Conservation (phyloP, 2,329 filamentous ascomycete species). For the Colletotrichum tabaci region DNA sequence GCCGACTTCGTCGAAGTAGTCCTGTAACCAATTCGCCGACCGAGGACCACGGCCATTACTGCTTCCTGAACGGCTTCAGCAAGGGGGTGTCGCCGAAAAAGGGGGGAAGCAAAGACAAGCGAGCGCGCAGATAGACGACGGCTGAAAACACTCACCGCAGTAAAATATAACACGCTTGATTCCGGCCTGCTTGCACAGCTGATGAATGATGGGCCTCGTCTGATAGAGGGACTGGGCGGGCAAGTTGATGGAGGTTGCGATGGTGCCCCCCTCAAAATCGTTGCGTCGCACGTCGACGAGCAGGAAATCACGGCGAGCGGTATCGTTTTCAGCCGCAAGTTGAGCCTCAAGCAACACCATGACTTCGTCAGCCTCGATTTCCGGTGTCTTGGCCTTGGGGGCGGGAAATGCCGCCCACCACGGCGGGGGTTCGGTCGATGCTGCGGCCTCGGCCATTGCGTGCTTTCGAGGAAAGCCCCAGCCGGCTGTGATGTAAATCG, state of each 20-base stretch:
- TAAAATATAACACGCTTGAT: constrained; percentile 68
- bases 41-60: constrained; percentile 66
- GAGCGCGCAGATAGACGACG: neutral
- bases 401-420: constrained; percentile 62
- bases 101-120: neutral
- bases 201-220: constrained; percentile 63
- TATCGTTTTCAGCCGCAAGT: constrained; percentile 48
- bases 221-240: constrained; percentile 70
- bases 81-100: neutral
- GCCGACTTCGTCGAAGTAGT: constrained; percentile 65
- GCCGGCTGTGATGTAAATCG: neutral
- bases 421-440: constrained; percentile 40
- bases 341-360: constrained; percentile 57
- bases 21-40: constrained; percentile 70
- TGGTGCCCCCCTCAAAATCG: constrained; percentile 73
- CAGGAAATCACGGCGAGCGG: constrained; percentile 55
- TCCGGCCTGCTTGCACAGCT: constrained; percentile 64
- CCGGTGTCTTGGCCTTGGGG: constrained; percentile 55
- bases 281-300: constrained; percentile 68
- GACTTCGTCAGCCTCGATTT: constrained; percentile 58
- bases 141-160: constrained; percentile 59
- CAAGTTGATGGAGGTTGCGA: constrained; percentile 70
- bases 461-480: neutral
- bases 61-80: constrained; percentile 57
- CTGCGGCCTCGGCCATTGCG: constrained; percentile 28